Evolutionary conservation across 768 basidiomycete genomes (phyloP).

Genomic region (Inosperma sp.): DNA sequence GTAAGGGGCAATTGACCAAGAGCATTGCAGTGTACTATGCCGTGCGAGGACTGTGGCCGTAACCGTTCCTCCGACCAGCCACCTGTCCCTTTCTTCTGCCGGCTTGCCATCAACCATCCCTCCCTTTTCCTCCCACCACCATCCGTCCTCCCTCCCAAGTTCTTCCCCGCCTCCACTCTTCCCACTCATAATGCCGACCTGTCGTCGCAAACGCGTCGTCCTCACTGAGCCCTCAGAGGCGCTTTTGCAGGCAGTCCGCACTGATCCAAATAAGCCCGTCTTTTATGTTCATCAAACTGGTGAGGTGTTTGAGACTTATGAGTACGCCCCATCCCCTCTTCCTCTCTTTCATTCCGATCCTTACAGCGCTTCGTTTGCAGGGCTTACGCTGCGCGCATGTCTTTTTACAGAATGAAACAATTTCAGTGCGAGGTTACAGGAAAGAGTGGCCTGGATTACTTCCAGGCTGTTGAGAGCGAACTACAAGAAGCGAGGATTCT

Average conservation of each 20-base stretch:
- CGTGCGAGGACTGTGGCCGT: conserved; percentile 28
- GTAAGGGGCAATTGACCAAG: too few species aligned
- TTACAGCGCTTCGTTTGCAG: conserved; percentile 27
- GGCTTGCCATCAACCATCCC: conserved; percentile 46
- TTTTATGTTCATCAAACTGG: conserved; percentile 93
- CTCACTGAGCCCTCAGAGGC: conserved; percentile 75
- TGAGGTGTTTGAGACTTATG: conserved; percentile 95
- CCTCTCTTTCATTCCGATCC: conserved; percentile 15
- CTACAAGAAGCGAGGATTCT: conserved; percentile 82
- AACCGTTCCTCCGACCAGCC: conserved; percentile 53
- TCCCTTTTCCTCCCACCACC: conserved; percentile 42
- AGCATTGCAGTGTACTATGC: conserved; percentile 15
- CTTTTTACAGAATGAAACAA: conserved; percentile 89
- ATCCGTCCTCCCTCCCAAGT: conserved; percentile 33
- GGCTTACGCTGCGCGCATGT: conserved; percentile 87
- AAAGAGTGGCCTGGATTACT: conserved; percentile 90
- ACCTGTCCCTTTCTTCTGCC: conserved; percentile 54
- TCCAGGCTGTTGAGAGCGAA: conserved; percentile 90
- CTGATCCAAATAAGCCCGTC: conserved; percentile 69
- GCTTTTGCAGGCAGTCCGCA: conserved; percentile 60
- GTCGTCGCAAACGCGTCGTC: conserved; percentile 85
- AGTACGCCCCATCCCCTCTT: conserved; percentile 53
- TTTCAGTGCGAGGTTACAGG: conserved; percentile 98
- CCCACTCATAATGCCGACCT: conserved; percentile 66
- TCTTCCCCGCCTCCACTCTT: conserved; percentile 22